A percentile compares a stretch with the other conserved stretches of the same genome.
These are phyloP conservation scores for Macrophomina phaseolina DNA, from an alignment of 2,329 filamentous ascomycete genomes.

Conservation along the genomic window DNA sequence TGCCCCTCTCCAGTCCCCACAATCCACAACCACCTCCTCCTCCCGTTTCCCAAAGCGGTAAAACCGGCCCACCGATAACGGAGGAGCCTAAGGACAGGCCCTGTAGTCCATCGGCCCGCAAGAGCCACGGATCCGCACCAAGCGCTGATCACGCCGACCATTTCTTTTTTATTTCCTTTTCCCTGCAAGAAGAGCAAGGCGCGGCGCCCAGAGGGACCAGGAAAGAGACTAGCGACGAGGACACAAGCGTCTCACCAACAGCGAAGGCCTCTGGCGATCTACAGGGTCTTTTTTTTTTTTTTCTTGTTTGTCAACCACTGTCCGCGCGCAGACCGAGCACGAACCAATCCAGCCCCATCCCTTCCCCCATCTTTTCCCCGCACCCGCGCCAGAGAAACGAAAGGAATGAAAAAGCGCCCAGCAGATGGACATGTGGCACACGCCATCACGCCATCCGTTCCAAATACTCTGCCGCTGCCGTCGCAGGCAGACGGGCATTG, in stretches of 20 bases:
- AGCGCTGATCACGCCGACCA: background rate
- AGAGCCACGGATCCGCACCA: background rate
- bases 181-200: no score
- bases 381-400: background rate
- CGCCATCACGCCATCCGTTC: no score
- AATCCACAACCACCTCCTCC: background rate
- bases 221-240: no score
- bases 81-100: background rate
- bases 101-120: background rate
- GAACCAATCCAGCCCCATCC: no score
- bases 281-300: background rate
- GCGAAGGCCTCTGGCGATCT: background rate
- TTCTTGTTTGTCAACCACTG: background rate
- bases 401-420: no score
- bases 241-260: background rate
- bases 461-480: background rate
- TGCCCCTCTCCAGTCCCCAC: background rate
- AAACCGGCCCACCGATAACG: background rate
- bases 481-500: background rate
- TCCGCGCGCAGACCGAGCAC: no score
- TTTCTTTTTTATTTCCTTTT: no score
- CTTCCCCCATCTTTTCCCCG: no score
- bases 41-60: background rate
- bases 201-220: background rate
- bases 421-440: no score